A percentile compares a stretch with the other conserved stretches of the same genome.
These are phyloP conservation scores for Talaromyces funiculosus DNA, from an alignment of 2,329 filamentous ascomycete species.

Conservation along the genomic window DNA sequence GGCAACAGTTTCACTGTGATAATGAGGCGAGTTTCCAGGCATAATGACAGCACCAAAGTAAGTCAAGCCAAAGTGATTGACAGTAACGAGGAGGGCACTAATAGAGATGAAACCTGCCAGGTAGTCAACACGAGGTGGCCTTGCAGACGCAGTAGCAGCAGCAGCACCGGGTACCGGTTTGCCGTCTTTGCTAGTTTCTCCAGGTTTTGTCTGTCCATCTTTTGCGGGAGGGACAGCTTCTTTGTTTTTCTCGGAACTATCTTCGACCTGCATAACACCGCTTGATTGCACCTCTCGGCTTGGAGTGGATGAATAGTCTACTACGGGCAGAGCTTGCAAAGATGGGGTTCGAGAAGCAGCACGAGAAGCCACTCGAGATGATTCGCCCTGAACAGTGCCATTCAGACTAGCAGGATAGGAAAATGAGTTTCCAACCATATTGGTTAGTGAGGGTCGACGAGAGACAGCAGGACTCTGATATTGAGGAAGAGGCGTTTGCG, in stretches of 20 bases:
- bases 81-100: slow-evolving; percentile 41
- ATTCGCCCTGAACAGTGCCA: slow-evolving; percentile 3
- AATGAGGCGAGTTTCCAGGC: slow-evolving; percentile 31
- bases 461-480: slow-evolving; percentile 13
- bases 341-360: slow-evolving; percentile 8
- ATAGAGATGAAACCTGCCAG: slow-evolving; percentile 44
- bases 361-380: slow-evolving; percentile 4
- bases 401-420: not conserved
- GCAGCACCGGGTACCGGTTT: not conserved
- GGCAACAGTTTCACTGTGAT: slow-evolving; percentile 37
- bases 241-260: not conserved
- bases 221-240: not conserved
- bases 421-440: not conserved
- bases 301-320: not conserved
- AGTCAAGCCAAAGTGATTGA: slow-evolving; percentile 43
- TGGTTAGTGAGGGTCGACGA: slow-evolving; percentile 13
- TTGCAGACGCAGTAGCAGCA: slow-evolving; percentile 3
- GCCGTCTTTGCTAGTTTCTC: not conserved
- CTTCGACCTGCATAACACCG: not conserved
- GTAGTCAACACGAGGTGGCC: slow-evolving; percentile 37
- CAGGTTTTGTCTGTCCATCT: not conserved
- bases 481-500: slow-evolving; percentile 14
- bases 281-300: not conserved
- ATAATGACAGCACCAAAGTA: slow-evolving; percentile 39
- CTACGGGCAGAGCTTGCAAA: not conserved